Percentiles rank a stretch among this genome's conserved stretches.
These are phyloP conservation scores for Pichia terricola DNA, from an alignment of 1,139 yeast genomes.

Conservation along the genomic window DNA sequence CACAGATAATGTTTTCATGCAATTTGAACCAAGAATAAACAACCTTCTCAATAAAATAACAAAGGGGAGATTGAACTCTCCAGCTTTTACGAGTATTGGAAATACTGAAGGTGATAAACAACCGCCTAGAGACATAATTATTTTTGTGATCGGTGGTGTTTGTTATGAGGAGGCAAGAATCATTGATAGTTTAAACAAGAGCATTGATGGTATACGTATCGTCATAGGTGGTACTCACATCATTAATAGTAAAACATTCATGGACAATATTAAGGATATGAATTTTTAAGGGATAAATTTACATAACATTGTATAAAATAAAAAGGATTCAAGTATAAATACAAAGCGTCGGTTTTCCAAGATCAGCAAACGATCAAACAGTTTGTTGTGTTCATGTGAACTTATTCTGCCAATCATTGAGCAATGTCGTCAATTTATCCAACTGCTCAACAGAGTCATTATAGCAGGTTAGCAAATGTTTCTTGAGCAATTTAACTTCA, in stretches of 20 bases:
- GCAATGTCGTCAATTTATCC: slow-evolving; percentile 60
- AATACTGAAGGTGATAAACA: slow-evolving; percentile 18
- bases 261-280: slow-evolving; percentile 26
- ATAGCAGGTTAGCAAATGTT: slow-evolving; percentile 36
- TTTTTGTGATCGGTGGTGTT: slow-evolving; percentile 82
- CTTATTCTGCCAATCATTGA: slow-evolving; percentile 69
- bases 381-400: slow-evolving; percentile 33
- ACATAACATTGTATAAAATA: background rate
- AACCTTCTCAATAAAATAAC: slow-evolving; percentile 38
- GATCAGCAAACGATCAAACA: too few relatives aligned
- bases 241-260: slow-evolving; percentile 49
- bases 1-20: slow-evolving; percentile 39
- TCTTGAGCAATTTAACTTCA: slow-evolving; percentile 19
- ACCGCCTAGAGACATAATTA: slow-evolving; percentile 61
- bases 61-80: slow-evolving; percentile 35
- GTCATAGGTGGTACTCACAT: slow-evolving; percentile 75
- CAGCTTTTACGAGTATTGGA: slow-evolving; percentile 4
- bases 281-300: background rate
- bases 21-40: slow-evolving; percentile 69
- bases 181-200: slow-evolving; percentile 56
- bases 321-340: too few relatives aligned
- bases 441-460: slow-evolving; percentile 53
- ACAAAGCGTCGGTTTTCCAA: too few relatives aligned
- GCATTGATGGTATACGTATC: slow-evolving; percentile 39
- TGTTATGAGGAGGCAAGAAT: slow-evolving; percentile 88